Evolutionary conservation across 2,329 filamentous ascomycete species (phyloP).

Genomic region (Pseudogymnoascus sp.): DNA sequence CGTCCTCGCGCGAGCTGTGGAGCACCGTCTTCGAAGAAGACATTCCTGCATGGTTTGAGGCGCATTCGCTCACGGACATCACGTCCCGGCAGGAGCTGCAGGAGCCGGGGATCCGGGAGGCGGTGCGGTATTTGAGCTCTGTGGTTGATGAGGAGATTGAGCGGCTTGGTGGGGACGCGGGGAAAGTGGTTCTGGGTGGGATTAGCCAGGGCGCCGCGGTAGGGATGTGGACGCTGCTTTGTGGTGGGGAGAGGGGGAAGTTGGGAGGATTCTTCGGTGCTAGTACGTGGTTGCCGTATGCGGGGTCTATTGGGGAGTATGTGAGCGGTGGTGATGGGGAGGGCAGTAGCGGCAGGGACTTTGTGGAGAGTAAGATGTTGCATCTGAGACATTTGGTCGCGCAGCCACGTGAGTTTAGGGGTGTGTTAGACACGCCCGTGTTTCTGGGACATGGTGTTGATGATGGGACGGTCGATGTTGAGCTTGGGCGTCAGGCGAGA

Average conservation of each 20-base stretch:
- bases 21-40: conserved; percentile 34
- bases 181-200: conserved; percentile 42
- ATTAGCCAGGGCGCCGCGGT: conserved; percentile 46
- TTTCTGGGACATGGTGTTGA: conserved; percentile 39
- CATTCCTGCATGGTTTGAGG: conserved; percentile 46
- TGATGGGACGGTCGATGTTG: conserved; percentile 35
- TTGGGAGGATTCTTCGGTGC: conserved; percentile 40
- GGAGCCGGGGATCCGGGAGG: conserved; percentile 37
- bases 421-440: conserved; percentile 29
- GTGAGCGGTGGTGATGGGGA: background rate
- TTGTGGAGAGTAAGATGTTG: background rate
- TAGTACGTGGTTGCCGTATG: conserved; percentile 39
- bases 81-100: conserved; percentile 36
- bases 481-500: conserved; percentile 30
- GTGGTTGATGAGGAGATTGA: conserved; percentile 30
- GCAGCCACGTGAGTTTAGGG: background rate
- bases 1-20: conserved; percentile 38
- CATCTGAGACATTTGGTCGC: background rate
- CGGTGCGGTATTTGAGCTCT: conserved; percentile 28
- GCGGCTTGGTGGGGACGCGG: conserved; percentile 19
- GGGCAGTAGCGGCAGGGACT: background rate
- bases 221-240: conserved; percentile 35
- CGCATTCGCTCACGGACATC: conserved; percentile 34
- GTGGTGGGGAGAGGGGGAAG: background rate
- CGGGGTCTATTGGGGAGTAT: conserved; percentile 27